Evolutionary conservation across 2,329 filamentous ascomycete species (phyloP).

Genomic region (Colletotrichum incanum): DNA sequence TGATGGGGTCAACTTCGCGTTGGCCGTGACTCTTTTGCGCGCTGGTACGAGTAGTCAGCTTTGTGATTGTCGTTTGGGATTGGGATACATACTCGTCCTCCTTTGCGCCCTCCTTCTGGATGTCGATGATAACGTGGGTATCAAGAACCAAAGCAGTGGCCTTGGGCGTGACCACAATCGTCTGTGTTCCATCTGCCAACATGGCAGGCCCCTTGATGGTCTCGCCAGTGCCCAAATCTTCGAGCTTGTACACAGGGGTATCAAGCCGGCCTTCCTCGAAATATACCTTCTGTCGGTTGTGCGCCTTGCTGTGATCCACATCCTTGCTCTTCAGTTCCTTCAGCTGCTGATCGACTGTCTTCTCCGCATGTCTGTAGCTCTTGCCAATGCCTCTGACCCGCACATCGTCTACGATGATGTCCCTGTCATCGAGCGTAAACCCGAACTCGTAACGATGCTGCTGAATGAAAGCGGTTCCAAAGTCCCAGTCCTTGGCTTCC

Average conservation of each 20-base stretch:
- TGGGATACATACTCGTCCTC: slow-evolving; percentile 44
- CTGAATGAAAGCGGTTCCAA: slow-evolving; percentile 85
- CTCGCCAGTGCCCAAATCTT: slow-evolving; percentile 80
- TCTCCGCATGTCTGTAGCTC: slow-evolving; percentile 84
- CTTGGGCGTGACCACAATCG: slow-evolving; percentile 88
- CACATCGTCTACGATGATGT: slow-evolving; percentile 93
- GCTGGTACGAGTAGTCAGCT: slow-evolving; percentile 38
- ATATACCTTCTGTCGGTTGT: slow-evolving; percentile 79
- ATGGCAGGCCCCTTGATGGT: slow-evolving; percentile 86
- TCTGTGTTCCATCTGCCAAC: slow-evolving; percentile 90
- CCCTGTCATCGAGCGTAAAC: slow-evolving; percentile 86
- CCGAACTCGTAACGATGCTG: slow-evolving; percentile 95
- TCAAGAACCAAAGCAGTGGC: slow-evolving; percentile 84
- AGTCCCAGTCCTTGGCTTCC: slow-evolving; percentile 81
- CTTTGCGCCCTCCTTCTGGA: slow-evolving; percentile 69
- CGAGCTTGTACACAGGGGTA: slow-evolving; percentile 87
- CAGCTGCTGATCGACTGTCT: slow-evolving; percentile 88
- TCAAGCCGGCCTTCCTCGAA: slow-evolving; percentile 86
- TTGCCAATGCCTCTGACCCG: slow-evolving; percentile 91
- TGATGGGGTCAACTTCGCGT: slow-evolving; percentile 75
- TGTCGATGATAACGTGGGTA: slow-evolving; percentile 91
- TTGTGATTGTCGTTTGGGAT: slow-evolving; percentile 43
- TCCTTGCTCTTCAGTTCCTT: slow-evolving; percentile 76
- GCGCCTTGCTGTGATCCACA: slow-evolving; percentile 71
- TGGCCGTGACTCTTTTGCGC: slow-evolving; percentile 43